Base-by-base conservation (phyloP, 2,329 filamentous ascomycete species). In the Aspergillus tubingensis region DNA sequence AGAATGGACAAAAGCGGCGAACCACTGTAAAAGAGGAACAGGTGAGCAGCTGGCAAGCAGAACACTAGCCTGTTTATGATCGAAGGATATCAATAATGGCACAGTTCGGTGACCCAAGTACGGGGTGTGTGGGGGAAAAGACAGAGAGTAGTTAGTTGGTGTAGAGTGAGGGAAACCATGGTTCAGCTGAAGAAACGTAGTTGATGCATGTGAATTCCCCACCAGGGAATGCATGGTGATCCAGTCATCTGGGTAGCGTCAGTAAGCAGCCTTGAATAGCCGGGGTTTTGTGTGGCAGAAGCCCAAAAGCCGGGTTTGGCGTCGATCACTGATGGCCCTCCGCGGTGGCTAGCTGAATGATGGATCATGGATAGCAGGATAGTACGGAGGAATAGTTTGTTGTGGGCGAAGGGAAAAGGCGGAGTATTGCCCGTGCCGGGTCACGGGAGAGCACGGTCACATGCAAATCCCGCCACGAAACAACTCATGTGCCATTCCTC, bases 191-290 rank as follows among this genome's bases (percentile, higher is more conserved):
- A 23, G 52, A 54, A 54, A 43, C 43, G 36, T 15, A 47, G 27
- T 23, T 23, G 19, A 21, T 49, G 54, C 47, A 60, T 52, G 57
- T 59, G 57, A 59, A 59, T 54, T 54, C 57, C 50, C 57, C 57
- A 59, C 57, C 57, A 48, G 39, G n/a, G 27, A n/a, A 19, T 47
- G 52, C 19, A 23, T n/a, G 52, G 39, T 59, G 36, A 54, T 58
- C 36, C 23, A 50, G 49, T 49, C 30, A 60, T 54, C 54, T 27
- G 59, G 54, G 47, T 32, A 17, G 25, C 8, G 47, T 19, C 23
- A 17, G 47, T 30, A 25, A 30, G 25, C 47, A 30, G 13, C 13
- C 47, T 49, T 39, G 38, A 57, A 44, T 17, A 54, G 7, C 36
- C 39, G 36, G 38, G 23, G 19, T n/a, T n/a, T 21, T 6, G 23